These are phyloP conservation scores for Diplodia mutila DNA, from an alignment of 2,329 filamentous ascomycete genomes.

Conservation along the genomic window DNA sequence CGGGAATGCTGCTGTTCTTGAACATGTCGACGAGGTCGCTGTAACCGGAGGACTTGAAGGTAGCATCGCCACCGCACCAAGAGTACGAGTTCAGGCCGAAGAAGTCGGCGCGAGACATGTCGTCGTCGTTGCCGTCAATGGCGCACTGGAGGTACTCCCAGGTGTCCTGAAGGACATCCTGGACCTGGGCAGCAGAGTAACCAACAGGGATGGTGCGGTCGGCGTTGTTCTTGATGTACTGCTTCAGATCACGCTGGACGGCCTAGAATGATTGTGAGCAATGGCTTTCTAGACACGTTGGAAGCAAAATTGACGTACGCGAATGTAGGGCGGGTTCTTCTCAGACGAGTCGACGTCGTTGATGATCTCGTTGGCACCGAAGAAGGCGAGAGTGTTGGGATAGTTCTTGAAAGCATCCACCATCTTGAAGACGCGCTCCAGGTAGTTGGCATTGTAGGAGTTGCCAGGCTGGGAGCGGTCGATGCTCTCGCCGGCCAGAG, in stretches of 20 bases:
- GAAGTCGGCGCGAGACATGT: conserved; percentile 69
- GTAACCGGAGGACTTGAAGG: conserved; percentile 66
- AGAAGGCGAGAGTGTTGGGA: conserved; percentile 68
- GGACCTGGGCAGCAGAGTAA: conserved; percentile 76
- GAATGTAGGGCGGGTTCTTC: conserved; percentile 61
- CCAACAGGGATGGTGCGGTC: conserved; percentile 65
- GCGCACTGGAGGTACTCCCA: conserved; percentile 77
- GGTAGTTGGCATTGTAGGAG: conserved; percentile 60
- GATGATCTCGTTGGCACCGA: conserved; percentile 70
- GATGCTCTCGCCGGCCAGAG: conserved; percentile 59
- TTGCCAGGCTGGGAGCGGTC: conserved; percentile 59
- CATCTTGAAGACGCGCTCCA: conserved; percentile 63
- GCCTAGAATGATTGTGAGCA: conserved; percentile 44
- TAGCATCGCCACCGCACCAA: conserved; percentile 71
- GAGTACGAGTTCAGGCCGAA: conserved; percentile 79
- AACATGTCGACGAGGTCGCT: conserved; percentile 68
- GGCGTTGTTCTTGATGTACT: conserved; percentile 65
- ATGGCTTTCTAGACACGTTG: conserved; percentile 2
- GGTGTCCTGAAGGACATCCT: conserved; percentile 71
- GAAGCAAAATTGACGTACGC: conserved; percentile 42
- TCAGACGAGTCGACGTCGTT: conserved; percentile 59
- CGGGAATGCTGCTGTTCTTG: conserved; percentile 66
- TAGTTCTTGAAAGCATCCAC: conserved; percentile 70
- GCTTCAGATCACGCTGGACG: conserved; percentile 68
- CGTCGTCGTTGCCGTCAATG: conserved; percentile 52